These are phyloP conservation scores for Geotrichum phurueaensis DNA, from an alignment of 1,139 yeast species.

Conservation along the genomic window DNA sequence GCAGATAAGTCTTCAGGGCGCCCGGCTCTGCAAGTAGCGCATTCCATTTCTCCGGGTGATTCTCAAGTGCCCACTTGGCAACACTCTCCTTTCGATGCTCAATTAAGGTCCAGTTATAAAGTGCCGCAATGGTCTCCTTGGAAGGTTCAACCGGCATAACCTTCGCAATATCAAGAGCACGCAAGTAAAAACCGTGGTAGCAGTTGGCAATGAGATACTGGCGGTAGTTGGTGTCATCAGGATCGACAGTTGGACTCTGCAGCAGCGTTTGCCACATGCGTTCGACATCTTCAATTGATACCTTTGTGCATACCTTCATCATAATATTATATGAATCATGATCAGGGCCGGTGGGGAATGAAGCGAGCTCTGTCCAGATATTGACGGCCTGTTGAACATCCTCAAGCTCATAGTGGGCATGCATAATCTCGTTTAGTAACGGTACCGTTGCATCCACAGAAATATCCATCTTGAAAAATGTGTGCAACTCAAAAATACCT, in stretches of 20 bases:
- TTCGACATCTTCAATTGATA: conserved; percentile 54
- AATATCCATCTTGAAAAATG: conserved; percentile 60
- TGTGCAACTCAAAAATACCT: conserved; percentile 64
- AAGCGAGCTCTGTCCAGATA: conserved; percentile 53
- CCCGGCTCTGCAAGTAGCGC: conserved; percentile 36
- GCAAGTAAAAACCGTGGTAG: conserved; percentile 56
- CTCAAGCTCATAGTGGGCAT: conserved; percentile 59
- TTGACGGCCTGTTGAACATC: conserved; percentile 57
- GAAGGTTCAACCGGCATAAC: conserved; percentile 47
- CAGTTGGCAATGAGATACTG: conserved; percentile 72
- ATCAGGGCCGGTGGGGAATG: conserved; percentile 51
- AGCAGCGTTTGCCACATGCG: conserved; percentile 60
- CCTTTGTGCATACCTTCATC: conserved; percentile 60
- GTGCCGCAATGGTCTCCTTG: conserved; percentile 47
- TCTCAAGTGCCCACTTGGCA: conserved; percentile 48
- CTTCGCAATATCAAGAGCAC: conserved; percentile 51
- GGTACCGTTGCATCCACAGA: conserved; percentile 52
- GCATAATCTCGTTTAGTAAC: conserved; percentile 57
- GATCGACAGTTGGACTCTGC: conserved; percentile 45
- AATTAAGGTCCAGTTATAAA: conserved; percentile 59
- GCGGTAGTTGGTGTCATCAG: conserved; percentile 50
- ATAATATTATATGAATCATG: conserved; percentile 66
- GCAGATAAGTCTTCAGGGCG: conserved; percentile 34
- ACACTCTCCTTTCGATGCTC: conserved; percentile 45
- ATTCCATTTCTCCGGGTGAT: conserved; percentile 47